These are phyloP conservation scores for Paecilomyces variotii DNA, from an alignment of 2,329 filamentous ascomycete genomes.

Conservation along the genomic window DNA sequence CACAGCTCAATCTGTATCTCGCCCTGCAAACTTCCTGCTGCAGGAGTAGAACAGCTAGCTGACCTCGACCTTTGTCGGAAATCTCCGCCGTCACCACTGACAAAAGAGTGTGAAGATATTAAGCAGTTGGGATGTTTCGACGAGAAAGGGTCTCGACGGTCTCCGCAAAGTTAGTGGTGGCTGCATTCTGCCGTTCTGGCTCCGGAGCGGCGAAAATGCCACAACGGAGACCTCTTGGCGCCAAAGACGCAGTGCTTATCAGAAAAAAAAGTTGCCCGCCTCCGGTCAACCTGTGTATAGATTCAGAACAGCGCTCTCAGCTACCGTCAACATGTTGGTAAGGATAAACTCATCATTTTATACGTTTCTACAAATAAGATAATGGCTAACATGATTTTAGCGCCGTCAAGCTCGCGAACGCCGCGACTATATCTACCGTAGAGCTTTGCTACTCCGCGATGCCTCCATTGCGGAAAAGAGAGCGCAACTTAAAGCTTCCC, in stretches of 20 bases:
- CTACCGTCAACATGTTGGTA: not conserved
- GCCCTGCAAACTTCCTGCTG: not conserved
- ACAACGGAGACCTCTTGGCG: slow-evolving; percentile 15
- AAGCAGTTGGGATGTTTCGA: slow-evolving; percentile 6
- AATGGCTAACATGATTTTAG: slow-evolving; percentile 22
- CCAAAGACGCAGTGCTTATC: slow-evolving; percentile 22
- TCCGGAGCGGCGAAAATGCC: slow-evolving; percentile 19
- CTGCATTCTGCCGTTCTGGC: slow-evolving; percentile 2
- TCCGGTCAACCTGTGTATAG: not conserved
- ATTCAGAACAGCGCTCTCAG: not conserved
- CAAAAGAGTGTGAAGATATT: slow-evolving; percentile 14
- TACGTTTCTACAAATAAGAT: not conserved
- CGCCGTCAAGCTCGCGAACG: slow-evolving; percentile 70
- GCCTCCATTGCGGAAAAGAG: slow-evolving; percentile 90
- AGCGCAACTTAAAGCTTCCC: slow-evolving; percentile 73
- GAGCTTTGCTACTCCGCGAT: slow-evolving; percentile 77
- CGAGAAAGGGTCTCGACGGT: slow-evolving; percentile 6
- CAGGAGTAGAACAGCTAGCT: not conserved
- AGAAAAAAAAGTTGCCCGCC: slow-evolving; percentile 31
- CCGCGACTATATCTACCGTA: slow-evolving; percentile 83
- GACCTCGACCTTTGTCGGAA: not conserved
- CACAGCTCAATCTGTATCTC: not conserved
- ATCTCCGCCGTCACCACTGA: slow-evolving; percentile 2
- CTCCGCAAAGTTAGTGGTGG: slow-evolving; percentile 7
- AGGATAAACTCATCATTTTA: not conserved